Evolutionary conservation across 805 yeast genomes (phyloP).

Genomic region (Metschnikowia sp.): DNA sequence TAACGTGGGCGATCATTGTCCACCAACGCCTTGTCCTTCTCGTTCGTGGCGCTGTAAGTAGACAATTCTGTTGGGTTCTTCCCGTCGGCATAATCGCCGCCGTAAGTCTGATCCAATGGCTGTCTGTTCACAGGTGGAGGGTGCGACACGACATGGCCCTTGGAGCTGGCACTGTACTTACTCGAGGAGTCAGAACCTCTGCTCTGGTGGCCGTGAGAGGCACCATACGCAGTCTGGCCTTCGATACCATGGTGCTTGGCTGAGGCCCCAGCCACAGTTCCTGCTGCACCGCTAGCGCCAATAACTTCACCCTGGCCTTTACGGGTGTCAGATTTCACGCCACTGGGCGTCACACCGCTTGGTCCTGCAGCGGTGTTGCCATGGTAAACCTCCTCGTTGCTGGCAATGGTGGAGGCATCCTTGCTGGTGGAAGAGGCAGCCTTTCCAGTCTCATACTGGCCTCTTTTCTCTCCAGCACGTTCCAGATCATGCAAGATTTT

Average conservation of each 20-base stretch:
- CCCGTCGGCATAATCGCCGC: conserved; percentile 34
- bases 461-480: conserved; percentile 15
- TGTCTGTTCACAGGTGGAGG: conserved; percentile 29
- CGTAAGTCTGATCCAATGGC: conserved; percentile 27
- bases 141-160: conserved; percentile 27
- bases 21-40: conserved; percentile 6
- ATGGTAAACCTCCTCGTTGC: conserved; percentile 9
- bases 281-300: conserved; percentile 12
- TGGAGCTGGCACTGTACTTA: conserved; percentile 9
- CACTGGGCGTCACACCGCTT: not conserved
- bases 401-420: conserved; percentile 6
- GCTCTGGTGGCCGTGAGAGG: conserved; percentile 3
- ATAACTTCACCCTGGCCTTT: conserved; percentile 1
- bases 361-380: conserved; percentile 2
- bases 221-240: conserved; percentile 2
- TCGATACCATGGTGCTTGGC: not conserved
- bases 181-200: conserved; percentile 1
- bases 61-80: conserved; percentile 29
- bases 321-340: not conserved
- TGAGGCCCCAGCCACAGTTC: conserved; percentile 8
- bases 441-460: conserved; percentile 5
- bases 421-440: not conserved
- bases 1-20: conserved; percentile 26
- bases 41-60: not conserved
- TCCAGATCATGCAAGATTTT: conserved; percentile 11